Evolutionary conservation across 768 basidiomycete genomes (phyloP), one percentile per base, ranked within the genome.

Genomic region (Tephrocybe rancida): DNA sequence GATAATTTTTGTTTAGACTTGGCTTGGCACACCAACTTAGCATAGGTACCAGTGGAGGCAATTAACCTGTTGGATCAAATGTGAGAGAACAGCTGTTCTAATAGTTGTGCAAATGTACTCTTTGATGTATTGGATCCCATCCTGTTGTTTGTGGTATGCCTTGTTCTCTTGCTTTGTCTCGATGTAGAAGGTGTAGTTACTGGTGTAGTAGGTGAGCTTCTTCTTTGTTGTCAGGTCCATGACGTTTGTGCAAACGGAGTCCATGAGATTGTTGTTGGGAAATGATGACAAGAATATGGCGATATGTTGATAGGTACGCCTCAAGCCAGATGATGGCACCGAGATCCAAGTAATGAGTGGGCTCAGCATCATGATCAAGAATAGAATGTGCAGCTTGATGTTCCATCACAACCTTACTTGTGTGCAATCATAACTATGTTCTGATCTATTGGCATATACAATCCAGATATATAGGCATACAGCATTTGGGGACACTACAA

Each of bases 231-330:
- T 95, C 54, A 98, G 78, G 65, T 98, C 96, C 91, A 98, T 96
- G 76, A 98, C 87, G 71, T 98, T 95, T 61, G 96, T 98, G 76
- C 96, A 98, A 43, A 98, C 86, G 30, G 82, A 86, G 72, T 98
- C 96, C 92, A 98, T 93, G 80, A 98, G 98, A 78, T 98, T 94
- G 92, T n/a, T 95, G 98, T 76, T 99, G 96, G 44, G 90, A 94
- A 7, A 94, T 96, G 77, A 95, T 90, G 66, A 97, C 92, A 60
- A 99, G 85, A 68, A 99, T 98, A 70, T 99, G 96, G 75, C 96
- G 97, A 75, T 99, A 99, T 27, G 93, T 97, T 26, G 93, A 90
- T 35, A 98, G 80, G 73, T 99, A 99, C 10, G 96, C 96, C 70
- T 99, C 96, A 35, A 99, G 79, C 96, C 96, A 99, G 52, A 98